Base-by-base conservation (phyloP, 179 eudicot species). In the Beta corolliflora region DNA sequence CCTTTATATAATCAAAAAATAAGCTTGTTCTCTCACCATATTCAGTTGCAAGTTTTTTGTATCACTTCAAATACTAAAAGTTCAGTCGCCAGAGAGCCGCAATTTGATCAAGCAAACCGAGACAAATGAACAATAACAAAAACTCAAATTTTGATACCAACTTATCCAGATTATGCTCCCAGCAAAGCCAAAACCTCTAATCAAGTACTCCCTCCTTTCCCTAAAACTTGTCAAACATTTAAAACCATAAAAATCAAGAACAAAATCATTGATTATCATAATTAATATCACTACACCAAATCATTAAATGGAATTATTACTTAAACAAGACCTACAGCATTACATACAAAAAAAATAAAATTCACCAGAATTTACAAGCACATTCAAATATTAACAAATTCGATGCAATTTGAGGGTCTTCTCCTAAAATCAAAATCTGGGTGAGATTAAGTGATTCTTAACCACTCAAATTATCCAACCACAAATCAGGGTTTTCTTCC, bases 121-220 rank as follows among this genome's bases (percentile, higher is more conserved):
- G 7, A 65, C 2, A 64, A 77, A 46, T 45, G 8, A 77, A 65
- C 45, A 8, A 45, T 9, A 9, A 15, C 53, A 48, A 29, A 48
- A 3, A 54, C 4, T 14, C 16, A 76, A 54, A 9, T 77, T 36
- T 1, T 12, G 48, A 16, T 66, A 50, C 56, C 77, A 72, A 72
- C 48, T n/a, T 9, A 80, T 23, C 77, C 56, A 70, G n/a, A 9
- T 23, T 23, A 65, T 9, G 11, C 66, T 8, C 13, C 45, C 45
- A 48, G 14, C 46, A 68, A 25, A 25, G 15, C 76, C 36, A 31
- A 77, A 78, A 48, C 63, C 80, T 16, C 72, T 77, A 79, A 55
- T 46, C 50, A 14, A 78, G 15, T n/a, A 31, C 7, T n/a, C n/a
- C n/a, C n/a, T 21, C 5, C 25, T 36, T 64, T 55, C 21, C 58